Evolutionary conservation across 805 yeast genomes (phyloP).

Genomic region (Wickerhamomyces canadensis): DNA sequence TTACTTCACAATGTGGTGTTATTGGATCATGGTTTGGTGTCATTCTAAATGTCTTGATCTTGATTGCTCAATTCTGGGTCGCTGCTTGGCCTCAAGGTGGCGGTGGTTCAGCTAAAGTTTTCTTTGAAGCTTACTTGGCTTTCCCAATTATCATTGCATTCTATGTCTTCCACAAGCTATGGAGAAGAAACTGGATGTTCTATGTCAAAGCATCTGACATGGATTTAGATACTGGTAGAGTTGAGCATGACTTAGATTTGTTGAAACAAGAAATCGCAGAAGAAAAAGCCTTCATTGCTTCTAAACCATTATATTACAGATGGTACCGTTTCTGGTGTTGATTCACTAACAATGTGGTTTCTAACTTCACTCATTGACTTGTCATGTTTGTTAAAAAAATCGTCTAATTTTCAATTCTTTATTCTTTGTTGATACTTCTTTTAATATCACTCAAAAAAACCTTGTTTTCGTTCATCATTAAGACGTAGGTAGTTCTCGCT

Average conservation of each 20-base stretch:
- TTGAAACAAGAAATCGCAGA: conserved; percentile 43
- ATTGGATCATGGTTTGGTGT: conserved; percentile 63
- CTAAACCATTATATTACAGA: conserved; percentile 2
- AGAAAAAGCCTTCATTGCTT: neutral
- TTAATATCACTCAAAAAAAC: too few relatives aligned
- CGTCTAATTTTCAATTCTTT: too few relatives aligned
- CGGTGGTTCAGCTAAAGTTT: conserved; percentile 23
- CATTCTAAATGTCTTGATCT: conserved; percentile 49
- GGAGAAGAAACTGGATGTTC: conserved; percentile 34
- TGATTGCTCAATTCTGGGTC: conserved; percentile 78
- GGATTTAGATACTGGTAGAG: conserved; percentile 60
- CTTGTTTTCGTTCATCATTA: too few relatives aligned
- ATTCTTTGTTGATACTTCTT: too few relatives aligned
- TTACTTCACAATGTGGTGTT: conserved; percentile 61
- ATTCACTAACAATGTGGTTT: too few relatives aligned
- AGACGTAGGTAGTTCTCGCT: too few relatives aligned
- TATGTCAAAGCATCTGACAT: conserved; percentile 42
- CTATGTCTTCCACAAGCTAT: conserved; percentile 36
- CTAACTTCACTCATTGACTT: too few relatives aligned
- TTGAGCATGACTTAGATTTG: conserved; percentile 52
- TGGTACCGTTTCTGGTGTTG: conserved; percentile 1
- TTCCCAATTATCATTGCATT: conserved; percentile 33
- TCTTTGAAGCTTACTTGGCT: conserved; percentile 37
- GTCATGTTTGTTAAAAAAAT: too few relatives aligned
- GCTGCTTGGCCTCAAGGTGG: conserved; percentile 53